phyloP scores from a whole-genome alignment of 2,329 filamentous ascomycete genomes.

The Claviceps sp. region DNA sequence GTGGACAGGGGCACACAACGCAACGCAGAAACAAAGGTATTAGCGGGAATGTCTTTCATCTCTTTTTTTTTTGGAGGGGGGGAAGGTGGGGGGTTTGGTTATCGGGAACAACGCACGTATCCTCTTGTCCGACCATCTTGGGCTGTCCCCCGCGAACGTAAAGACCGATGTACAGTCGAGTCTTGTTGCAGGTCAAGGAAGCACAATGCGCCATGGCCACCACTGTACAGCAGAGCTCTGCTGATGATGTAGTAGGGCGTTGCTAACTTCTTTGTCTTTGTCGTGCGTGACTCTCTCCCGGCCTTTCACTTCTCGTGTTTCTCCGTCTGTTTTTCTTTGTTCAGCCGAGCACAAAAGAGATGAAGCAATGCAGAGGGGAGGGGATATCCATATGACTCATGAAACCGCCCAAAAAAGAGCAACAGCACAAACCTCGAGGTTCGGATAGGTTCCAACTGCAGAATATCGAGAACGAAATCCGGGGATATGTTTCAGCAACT shows the following conservation, averaged over 20 bases:
- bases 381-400: background rate
- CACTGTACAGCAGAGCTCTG: background rate
- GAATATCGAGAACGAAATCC: no score
- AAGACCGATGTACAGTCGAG: constrained; percentile 6
- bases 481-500: no score
- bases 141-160: constrained; percentile 5
- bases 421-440: no score
- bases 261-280: background rate
- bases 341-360: background rate
- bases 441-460: no score
- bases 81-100: background rate
- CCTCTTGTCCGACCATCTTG: constrained; percentile 5
- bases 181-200: constrained; percentile 1
- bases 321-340: background rate
- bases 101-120: constrained; percentile 1
- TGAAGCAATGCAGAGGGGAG: background rate
- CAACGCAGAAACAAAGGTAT: background rate
- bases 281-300: background rate
- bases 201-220: background rate
- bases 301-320: no score
- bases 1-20: no score
- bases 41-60: background rate
- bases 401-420: background rate
- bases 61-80: background rate
- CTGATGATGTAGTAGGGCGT: background rate